phyloP scores from a whole-genome alignment of 768 basidiomycete species.

The Lactarius hengduanensis region DNA sequence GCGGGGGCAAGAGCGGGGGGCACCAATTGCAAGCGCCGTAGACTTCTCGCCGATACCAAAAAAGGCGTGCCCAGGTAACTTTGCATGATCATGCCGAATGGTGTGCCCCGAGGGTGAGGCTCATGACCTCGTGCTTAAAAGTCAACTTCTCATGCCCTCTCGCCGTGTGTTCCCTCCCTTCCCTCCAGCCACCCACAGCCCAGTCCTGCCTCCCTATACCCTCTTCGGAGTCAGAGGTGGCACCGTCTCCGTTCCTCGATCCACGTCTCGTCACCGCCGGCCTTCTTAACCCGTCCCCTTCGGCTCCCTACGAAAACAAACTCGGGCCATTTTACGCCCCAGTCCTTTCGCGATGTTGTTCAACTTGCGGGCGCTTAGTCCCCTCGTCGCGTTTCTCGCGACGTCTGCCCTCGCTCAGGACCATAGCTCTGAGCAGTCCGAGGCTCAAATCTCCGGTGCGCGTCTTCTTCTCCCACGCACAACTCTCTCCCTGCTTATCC shows the following conservation, averaged over 20 bases:
- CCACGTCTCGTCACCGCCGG: not conserved
- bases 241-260: not conserved
- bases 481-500: not conserved
- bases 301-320: not conserved
- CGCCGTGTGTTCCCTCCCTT: not conserved
- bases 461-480: not conserved
- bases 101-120: not conserved
- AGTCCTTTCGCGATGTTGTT: not conserved
- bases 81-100: not conserved
- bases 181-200: not conserved
- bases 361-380: not conserved
- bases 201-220: not conserved
- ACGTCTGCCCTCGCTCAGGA: conserved; percentile 8
- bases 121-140: conserved; percentile 4
- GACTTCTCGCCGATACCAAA: not conserved
- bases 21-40: not conserved
- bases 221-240: not conserved
- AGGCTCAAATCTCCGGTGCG: conserved; percentile 19
- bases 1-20: no score
- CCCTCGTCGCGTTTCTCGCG: not conserved
- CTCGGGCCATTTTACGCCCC: not conserved
- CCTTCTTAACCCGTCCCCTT: not conserved
- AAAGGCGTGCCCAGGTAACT: not conserved
- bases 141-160: not conserved
- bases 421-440: conserved; percentile 17